Conservation (phyloP, 2,329 filamentous ascomycete genomes). For the Pseudogymnoascus sp. region DNA sequence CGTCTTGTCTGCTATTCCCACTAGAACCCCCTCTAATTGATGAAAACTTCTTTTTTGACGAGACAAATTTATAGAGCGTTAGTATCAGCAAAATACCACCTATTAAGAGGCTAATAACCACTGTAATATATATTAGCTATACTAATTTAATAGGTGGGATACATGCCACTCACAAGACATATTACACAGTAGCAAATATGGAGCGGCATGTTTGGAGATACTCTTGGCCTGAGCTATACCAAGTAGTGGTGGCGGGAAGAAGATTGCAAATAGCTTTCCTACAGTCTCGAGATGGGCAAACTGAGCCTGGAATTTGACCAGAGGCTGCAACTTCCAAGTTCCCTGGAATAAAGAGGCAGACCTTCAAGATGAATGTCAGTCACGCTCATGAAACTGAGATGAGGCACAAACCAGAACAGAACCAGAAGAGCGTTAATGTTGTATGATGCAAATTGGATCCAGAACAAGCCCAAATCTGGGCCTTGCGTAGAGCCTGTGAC, state of each 20-base stretch:
- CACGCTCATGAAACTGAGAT: not conserved
- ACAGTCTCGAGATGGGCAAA: not conserved
- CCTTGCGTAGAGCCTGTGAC: conserved; percentile 9
- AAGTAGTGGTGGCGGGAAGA: conserved; percentile 10
- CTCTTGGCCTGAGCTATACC: not conserved
- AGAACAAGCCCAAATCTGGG: conserved; percentile 12
- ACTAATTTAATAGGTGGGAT: not conserved
- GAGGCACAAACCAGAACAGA: conserved; percentile 12
- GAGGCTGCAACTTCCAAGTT: not conserved
- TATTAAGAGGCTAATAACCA: conserved; percentile 33
- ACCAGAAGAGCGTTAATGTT: conserved; percentile 12
- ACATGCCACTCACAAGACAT: not conserved
- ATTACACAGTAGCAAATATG: conserved; percentile 2
- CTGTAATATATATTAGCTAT: conserved; percentile 24
- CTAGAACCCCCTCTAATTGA: not conserved
- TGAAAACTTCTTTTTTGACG: not conserved
- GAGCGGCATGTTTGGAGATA: not conserved
- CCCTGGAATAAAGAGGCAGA: conserved; percentile 1
- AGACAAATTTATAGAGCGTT: conserved; percentile 37
- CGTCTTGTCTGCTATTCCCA: not conserved
- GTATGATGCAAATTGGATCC: conserved; percentile 13
- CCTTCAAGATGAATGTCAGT: not conserved
- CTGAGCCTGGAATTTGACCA: not conserved
- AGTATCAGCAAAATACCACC: conserved; percentile 33
- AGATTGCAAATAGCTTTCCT: conserved; percentile 11